These are phyloP conservation scores for Melampsora americana DNA, from an alignment of 1,284 basidiomycete species.

Conservation along the genomic window DNA sequence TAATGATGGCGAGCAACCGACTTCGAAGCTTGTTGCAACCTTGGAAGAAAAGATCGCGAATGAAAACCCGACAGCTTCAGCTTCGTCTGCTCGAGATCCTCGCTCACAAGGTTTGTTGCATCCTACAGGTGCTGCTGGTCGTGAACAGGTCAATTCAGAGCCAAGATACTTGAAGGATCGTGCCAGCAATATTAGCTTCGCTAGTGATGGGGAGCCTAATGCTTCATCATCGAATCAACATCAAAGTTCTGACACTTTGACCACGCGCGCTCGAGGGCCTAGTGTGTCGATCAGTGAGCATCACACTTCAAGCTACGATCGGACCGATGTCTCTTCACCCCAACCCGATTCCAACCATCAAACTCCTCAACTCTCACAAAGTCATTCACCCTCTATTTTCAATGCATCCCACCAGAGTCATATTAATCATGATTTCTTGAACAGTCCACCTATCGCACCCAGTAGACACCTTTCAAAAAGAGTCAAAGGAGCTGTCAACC, in stretches of 20 bases:
- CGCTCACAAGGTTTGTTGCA: background rate
- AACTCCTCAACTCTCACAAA: conserved; percentile 57
- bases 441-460: conserved; percentile 4
- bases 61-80: background rate
- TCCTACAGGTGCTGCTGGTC: background rate
- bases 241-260: conserved; percentile 1
- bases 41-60: conserved; percentile 19
- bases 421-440: conserved; percentile 28
- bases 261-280: background rate
- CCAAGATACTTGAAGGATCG: background rate
- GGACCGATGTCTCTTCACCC: conserved; percentile 47
- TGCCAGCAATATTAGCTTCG: conserved; percentile 4
- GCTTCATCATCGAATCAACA: background rate
- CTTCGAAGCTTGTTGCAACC: conserved; percentile 20
- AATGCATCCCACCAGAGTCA: background rate
- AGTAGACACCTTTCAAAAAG: conserved; percentile 61
- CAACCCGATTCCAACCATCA: conserved; percentile 58
- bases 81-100: background rate
- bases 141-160: background rate
- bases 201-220: background rate
- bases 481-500: conserved; percentile 56
- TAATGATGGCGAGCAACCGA: conserved; percentile 8
- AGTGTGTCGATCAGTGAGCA: background rate
- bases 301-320: background rate
- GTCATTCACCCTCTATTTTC: conserved; percentile 56